Conservation (phyloP, 768 basidiomycete species). For the Boletus tomentosulus region DNA sequence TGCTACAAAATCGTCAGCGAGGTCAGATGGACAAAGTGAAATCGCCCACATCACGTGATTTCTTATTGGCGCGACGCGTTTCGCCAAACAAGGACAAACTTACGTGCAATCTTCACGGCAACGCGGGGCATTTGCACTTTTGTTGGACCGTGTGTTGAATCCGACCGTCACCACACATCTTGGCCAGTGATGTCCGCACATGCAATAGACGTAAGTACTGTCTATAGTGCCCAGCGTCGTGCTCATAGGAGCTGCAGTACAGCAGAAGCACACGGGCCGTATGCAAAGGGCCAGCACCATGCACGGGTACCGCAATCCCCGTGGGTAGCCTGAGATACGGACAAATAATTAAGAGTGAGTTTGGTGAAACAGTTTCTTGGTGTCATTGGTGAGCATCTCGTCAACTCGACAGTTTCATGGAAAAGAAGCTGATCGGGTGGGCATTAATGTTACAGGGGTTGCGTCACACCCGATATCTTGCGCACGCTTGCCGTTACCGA, state of each 20-base stretch:
- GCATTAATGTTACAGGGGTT: constrained; percentile 49
- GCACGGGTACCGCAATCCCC: constrained; percentile 50
- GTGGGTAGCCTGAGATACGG: constrained; percentile 67
- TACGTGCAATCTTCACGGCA: background rate
- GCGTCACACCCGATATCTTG: constrained; percentile 60
- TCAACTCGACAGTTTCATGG: constrained; percentile 5
- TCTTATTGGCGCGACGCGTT: constrained; percentile 22
- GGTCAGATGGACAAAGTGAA: background rate
- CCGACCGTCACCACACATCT: background rate
- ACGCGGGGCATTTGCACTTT: background rate
- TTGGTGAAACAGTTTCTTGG: constrained; percentile 69
- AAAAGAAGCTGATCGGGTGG: constrained; percentile 16
- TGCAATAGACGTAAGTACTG: constrained; percentile 30
- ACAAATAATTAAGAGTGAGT: constrained; percentile 37
- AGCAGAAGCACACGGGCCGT: constrained; percentile 65
- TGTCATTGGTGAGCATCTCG: constrained; percentile 58
- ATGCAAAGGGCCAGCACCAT: constrained; percentile 62
- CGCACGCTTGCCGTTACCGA: constrained; percentile 41
- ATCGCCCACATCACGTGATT: constrained; percentile 17
- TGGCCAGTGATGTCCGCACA: constrained; percentile 17
- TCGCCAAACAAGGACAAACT: constrained; percentile 21
- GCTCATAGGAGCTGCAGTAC: constrained; percentile 46
- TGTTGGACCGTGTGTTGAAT: background rate
- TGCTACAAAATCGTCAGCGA: constrained; percentile 1
- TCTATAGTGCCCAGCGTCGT: background rate